Base-by-base conservation (phyloP, 805 yeast species). In the Pichia thaimueangensis region DNA sequence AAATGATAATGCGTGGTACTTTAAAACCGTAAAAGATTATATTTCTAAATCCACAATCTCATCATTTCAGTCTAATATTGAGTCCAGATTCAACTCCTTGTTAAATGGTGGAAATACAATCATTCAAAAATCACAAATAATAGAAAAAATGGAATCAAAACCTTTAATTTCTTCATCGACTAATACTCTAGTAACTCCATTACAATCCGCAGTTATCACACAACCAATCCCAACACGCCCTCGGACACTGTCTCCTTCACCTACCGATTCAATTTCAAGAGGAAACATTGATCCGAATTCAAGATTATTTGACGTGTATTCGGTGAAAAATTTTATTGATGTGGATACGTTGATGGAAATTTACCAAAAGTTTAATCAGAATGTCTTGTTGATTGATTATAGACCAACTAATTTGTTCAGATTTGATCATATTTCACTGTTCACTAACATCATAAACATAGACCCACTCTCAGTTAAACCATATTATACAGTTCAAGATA, bases 371-470 rank as follows among this genome's bases (percentile, higher is more conserved):
- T 51, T 51, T 23, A 59, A 66, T 4, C 50, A 56, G 15, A 46
- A 55, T 2, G 54, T 82, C 0, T 65, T 89, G n/a, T 47, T 89
- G 10, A 71, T 91, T 6, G 97, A 91, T 58, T 71, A 79, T 32
- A 67, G 97, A 50, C 65, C 80, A 15, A 67, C 80, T 30, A 67
- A 65, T 16, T 80, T 76, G 29, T 88, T 73, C 55, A 73, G 76
- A 36, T 64, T 66, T 33, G 73, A 75, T 37, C 96, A 87, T 59
- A 77, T 89, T 12, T 55, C 57, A 19, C 65, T 72, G 11, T 64
- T 76, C 21, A 62, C 65, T 11, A 75, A 82, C 41, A 59, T 83
- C 8, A 70, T 86, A 10, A 85, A 89, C 56, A 71, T 89, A 16
- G 95, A 86, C 41, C 96, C 97, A 0, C 68, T 73, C 16, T 69